phyloP scores from a whole-genome alignment of 108 stramenopile species.

The Cyclostephanos invisitatus region DNA sequence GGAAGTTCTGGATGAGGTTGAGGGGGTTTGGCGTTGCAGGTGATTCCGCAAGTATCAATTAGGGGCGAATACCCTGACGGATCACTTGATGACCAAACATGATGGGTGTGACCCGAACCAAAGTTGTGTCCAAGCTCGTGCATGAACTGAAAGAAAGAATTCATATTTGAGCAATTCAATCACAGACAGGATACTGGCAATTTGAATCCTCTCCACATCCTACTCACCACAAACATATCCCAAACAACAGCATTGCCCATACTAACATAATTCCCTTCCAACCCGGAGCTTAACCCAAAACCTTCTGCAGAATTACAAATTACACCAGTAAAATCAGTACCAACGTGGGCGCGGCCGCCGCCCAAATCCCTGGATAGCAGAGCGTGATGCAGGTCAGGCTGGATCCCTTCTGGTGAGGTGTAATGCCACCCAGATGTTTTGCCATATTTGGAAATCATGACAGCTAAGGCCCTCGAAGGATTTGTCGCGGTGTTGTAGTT shows the following conservation, averaged over 20 bases:
- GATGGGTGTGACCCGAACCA: neutral
- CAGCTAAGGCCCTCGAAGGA: neutral
- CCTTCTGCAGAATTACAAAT: neutral
- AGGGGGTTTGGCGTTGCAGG: slow-evolving; percentile 8
- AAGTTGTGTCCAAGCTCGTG: slow-evolving; percentile 11
- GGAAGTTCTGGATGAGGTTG: neutral
- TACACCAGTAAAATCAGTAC: too few relatives aligned
- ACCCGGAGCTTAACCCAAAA: neutral
- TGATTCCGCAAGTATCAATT: slow-evolving; percentile 9
- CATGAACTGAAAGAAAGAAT: neutral
- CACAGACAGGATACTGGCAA: neutral
- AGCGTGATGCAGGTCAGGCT: slow-evolving; percentile 16
- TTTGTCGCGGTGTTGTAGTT: neutral
- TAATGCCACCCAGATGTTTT: slow-evolving; percentile 4
- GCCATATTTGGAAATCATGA: neutral
- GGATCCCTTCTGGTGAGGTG: neutral
- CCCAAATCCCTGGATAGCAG: neutral
- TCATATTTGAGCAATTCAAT: neutral
- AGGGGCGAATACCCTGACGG: neutral
- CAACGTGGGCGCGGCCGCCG: neutral
- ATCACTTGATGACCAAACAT: too few relatives aligned
- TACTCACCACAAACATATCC: neutral
- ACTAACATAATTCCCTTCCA: slow-evolving; percentile 5
- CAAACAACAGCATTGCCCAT: slow-evolving; percentile 5
- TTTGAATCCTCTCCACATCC: neutral